These are phyloP conservation scores for Xylaria nigripes DNA, from an alignment of 495 filamentous ascomycete genomes.

Conservation along the genomic window DNA sequence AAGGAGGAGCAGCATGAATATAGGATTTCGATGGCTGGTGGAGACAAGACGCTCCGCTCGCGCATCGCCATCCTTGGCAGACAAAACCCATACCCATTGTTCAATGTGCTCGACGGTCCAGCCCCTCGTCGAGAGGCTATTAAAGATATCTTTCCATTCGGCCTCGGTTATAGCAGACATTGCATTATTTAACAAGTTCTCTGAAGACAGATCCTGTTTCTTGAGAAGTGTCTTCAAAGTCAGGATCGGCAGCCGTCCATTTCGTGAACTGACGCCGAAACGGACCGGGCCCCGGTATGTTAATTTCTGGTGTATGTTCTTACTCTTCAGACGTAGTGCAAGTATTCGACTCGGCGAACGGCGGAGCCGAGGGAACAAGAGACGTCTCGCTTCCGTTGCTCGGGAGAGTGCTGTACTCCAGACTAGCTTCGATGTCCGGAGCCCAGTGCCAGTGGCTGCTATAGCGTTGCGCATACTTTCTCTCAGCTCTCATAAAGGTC, in stretches of 20 bases:
- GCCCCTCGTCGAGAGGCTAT: slow-evolving; percentile 18
- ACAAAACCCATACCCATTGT: slow-evolving; percentile 39
- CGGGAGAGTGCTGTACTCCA: slow-evolving; percentile 16
- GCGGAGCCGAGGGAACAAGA: slow-evolving; percentile 10
- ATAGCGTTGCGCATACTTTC: slow-evolving; percentile 3
- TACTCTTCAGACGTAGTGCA: slow-evolving; percentile 14
- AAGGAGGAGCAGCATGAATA: slow-evolving; percentile 31
- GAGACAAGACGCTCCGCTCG: slow-evolving; percentile 28
- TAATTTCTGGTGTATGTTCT: slow-evolving; percentile 11
- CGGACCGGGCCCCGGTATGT: slow-evolving; percentile 9
- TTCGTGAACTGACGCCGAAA: slow-evolving; percentile 7
- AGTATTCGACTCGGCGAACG: slow-evolving; percentile 17
- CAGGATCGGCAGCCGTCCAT: slow-evolving; percentile 26
- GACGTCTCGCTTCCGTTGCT: slow-evolving; percentile 10
- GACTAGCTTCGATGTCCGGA: slow-evolving; percentile 1
- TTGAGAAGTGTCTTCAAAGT: slow-evolving; percentile 26
- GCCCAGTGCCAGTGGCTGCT: neutral
- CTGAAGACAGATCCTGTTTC: slow-evolving; percentile 17
- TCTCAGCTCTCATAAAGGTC: neutral
- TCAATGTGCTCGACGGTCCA: slow-evolving; percentile 22
- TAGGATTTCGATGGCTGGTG: slow-evolving; percentile 27
- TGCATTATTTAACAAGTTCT: slow-evolving; percentile 4
- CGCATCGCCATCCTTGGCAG: slow-evolving; percentile 25
- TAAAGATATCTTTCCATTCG: slow-evolving; percentile 26
- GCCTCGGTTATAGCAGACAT: slow-evolving; percentile 16